phyloP scores from a whole-genome alignment of 495 filamentous ascomycete genomes.

The Recurvomyces mirabilis region DNA sequence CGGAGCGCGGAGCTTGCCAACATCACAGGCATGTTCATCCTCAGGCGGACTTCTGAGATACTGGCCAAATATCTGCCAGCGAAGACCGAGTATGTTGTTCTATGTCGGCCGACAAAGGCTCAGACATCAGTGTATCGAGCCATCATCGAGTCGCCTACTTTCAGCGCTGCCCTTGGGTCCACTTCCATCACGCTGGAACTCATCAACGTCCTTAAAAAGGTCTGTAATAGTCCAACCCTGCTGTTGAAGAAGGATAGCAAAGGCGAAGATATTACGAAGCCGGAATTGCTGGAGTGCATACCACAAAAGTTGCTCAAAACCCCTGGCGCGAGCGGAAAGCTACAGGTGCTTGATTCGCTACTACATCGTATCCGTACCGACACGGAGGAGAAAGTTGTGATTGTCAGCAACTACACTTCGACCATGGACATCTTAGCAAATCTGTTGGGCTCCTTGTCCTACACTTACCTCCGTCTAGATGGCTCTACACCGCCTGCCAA shows the following conservation, averaged over 20 bases:
- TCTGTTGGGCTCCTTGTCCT: conserved; percentile 51
- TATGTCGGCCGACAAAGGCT: conserved; percentile 59
- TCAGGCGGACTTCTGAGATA: conserved; percentile 66
- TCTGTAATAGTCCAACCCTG: conserved; percentile 68
- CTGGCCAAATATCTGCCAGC: conserved; percentile 61
- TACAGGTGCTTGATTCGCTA: conserved; percentile 60
- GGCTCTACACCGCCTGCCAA: conserved; percentile 57
- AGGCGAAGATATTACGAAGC: conserved; percentile 30
- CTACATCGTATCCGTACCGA: conserved; percentile 47
- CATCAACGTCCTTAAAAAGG: conserved; percentile 70
- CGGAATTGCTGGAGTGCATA: conserved; percentile 46
- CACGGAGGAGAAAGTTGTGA: conserved; percentile 59
- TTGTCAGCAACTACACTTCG: conserved; percentile 74
- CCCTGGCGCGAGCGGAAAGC: conserved; percentile 53
- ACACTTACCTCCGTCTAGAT: conserved; percentile 62
- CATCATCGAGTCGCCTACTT: conserved; percentile 58
- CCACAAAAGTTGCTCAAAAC: conserved; percentile 48
- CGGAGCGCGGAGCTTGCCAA: conserved; percentile 55
- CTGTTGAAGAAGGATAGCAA: conserved; percentile 39
- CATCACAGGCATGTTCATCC: conserved; percentile 61
- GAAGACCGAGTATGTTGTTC: conserved; percentile 68
- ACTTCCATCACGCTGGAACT: conserved; percentile 60
- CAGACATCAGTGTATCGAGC: conserved; percentile 59
- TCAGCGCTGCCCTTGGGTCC: conserved; percentile 53
- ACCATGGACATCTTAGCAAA: conserved; percentile 60